Base-by-base conservation (phyloP, 345 rosid genomes). In the Eucalyptus tenuipes region DNA sequence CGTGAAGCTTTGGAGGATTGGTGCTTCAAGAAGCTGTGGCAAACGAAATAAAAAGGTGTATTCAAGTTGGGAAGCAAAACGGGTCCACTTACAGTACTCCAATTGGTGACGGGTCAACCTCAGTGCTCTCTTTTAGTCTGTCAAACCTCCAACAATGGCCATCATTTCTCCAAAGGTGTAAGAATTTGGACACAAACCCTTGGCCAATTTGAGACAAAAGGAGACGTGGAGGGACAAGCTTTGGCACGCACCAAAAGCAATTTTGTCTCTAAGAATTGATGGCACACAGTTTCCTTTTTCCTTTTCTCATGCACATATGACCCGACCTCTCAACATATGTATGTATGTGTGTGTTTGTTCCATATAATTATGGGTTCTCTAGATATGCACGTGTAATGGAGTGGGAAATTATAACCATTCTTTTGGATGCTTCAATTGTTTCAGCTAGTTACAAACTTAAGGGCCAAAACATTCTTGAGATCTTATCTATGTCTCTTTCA, bases 81-180 rank as follows among this genome's bases (percentile, higher is more conserved):
- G 94, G 96, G 96, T 33, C 98, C 97, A 92, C 86, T 88, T 66
- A 87, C 88, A 91, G 85, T 71, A 88, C 86, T 90, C 88, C 92
- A 89, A 92, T 93, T 87, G 94, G 90, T 93, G 95, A 93, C 86
- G 91, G 91, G 97, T 95, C 99, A 92, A 93, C 92, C 91, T 94
- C 97, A 92, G 15, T 92, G 91, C 92, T 89, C 89, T 88, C 93
- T 91, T 94, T 91, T 85, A 49, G 89, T 86, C 90, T 90, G 90
- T 92, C 93, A 88, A 55, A 44, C 82, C 89, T 85, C 92, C 93
- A 92, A 91, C 94, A 90, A 86, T 42, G 86, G 87, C 92, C 91
- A 91, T 92, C 90, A 93, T 91, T 91, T 89, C 87, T 88, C 87
- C 24, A 61, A 47, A 42, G 59, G 47, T 52, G 20, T 5, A 20